Conservation (phyloP, 371 early-diverging fungal species). For the Apophysomyces elegans region DNA sequence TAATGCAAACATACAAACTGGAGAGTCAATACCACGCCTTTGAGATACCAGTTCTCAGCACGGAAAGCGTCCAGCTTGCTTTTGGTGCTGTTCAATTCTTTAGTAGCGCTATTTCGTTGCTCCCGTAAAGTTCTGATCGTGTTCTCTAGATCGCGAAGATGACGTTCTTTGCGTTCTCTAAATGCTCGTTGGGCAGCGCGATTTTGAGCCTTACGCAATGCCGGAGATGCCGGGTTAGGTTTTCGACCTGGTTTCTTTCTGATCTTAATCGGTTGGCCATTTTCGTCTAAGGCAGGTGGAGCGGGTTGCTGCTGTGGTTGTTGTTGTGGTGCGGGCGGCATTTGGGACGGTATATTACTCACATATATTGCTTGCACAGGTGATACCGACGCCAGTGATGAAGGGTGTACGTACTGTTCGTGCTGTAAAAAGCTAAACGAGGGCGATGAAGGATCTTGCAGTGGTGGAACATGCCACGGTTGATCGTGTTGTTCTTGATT, state of each 20-base stretch:
- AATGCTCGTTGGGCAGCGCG: constrained; percentile 82
- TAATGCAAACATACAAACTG: constrained; percentile 50
- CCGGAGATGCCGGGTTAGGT: constrained; percentile 69
- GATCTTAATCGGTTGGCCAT: constrained; percentile 24
- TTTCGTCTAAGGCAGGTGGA: constrained; percentile 4
- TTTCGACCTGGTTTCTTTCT: constrained; percentile 79
- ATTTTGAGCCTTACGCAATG: constrained; percentile 79
- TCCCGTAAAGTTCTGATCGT: constrained; percentile 67
- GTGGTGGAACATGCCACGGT: background rate
- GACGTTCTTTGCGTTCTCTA: constrained; percentile 78
- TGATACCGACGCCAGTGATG: background rate
- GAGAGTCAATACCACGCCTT: constrained; percentile 55
- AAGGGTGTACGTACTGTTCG: constrained; percentile 2
- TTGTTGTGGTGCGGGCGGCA: constrained; percentile 15
- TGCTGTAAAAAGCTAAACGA: constrained; percentile 5
- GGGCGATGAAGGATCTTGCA: constrained; percentile 6
- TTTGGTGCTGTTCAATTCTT: constrained; percentile 53
- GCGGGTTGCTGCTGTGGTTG: constrained; percentile 15
- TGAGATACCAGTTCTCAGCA: constrained; percentile 62
- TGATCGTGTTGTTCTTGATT: background rate
- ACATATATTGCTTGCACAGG: constrained; percentile 25
- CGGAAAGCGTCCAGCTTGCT: constrained; percentile 52
- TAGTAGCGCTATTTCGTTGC: constrained; percentile 37
- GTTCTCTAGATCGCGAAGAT: constrained; percentile 65
- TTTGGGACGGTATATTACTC: constrained; percentile 19